Base-by-base conservation (phyloP, 2,329 filamentous ascomycete genomes). In the Neofusicoccum parvum region DNA sequence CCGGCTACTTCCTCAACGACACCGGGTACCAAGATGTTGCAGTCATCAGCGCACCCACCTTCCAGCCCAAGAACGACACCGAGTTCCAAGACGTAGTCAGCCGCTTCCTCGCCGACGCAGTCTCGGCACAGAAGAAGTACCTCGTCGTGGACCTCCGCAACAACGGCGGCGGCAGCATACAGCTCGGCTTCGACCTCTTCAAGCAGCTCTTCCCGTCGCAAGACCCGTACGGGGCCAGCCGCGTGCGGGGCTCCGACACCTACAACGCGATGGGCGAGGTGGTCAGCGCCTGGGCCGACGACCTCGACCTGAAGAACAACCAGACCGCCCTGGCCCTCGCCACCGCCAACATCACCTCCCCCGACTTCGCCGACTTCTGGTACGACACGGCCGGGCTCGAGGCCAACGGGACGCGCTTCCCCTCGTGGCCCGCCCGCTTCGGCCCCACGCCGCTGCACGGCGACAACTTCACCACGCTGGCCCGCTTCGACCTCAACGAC, bases 101-200 rank as follows among this genome's bases (percentile, higher is more conserved):
- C 7, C 66, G 76, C 7, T 83, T 88, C 69, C 78, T 88, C 15
- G 74, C 78, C 0, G 75, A 78, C 46, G 81, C 81, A 12, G 80
- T 81, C 48, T 68, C 73, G 1, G 77, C 78, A 1, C 80, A 81
- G 2, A 88, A 87, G 72, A 85, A 79, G n/a, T 88, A 86, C 72
- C 78, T 91, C 5, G 80, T 91, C 36, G 84, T 91, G 66, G 89
- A 91, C 68, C 71, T 91, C 6, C 82, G 85, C 3, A 81, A 79
- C 2, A 92, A 91, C 68, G 80, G 79, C 0, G 89, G 88, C 45
- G 88, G 89, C 41, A 74, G 73, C 23, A 74, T 75, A 14, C 73
- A 76, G 32, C 72, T 79, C 5, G 79, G 75, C 60, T 79, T 78
- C 67, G 79, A 81, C 63, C 71, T 76, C 0, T 88, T 88, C 71